Conservation (phyloP, 768 basidiomycete species). For the Cytidiella melzeri region DNA sequence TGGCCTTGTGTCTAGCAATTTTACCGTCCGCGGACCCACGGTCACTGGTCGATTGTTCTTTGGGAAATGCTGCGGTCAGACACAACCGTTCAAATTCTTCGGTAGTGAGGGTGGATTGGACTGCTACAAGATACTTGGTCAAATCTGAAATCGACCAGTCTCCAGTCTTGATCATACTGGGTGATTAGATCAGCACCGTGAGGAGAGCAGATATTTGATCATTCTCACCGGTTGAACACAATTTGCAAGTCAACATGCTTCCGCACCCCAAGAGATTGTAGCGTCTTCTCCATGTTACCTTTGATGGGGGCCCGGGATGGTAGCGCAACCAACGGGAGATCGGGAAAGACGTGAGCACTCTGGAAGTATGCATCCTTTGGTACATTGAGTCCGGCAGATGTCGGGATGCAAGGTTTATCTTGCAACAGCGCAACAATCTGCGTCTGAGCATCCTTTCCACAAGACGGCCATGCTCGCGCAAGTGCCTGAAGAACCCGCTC, state of each 20-base stretch:
- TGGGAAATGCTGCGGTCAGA: conserved; percentile 71
- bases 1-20: conserved; percentile 48
- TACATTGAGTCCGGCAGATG: conserved; percentile 57
- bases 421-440: conserved; percentile 37
- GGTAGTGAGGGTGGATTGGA: conserved; percentile 54
- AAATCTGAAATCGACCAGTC: conserved; percentile 87
- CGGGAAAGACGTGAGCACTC: conserved; percentile 83
- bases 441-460: conserved; percentile 41
- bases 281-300: conserved; percentile 62
- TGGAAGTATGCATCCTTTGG: conserved; percentile 79
- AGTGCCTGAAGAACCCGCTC: conserved; percentile 70
- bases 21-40: conserved; percentile 6
- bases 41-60: conserved; percentile 30
- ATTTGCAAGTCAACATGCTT: conserved; percentile 91
- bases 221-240: conserved; percentile 74
- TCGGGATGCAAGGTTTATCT: conserved; percentile 44
- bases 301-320: conserved; percentile 61
- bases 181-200: not conserved
- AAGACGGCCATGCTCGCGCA: conserved; percentile 65
- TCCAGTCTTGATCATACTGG: conserved; percentile 82
- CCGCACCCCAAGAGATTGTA: conserved; percentile 74
- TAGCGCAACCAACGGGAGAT: conserved; percentile 74
- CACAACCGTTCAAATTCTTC: conserved; percentile 51
- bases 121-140: conserved; percentile 80
- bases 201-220: not conserved